A percentile compares a stretch with the other conserved stretches of the same genome.
phyloP scores from a whole-genome alignment of 2,329 filamentous ascomycete genomes.

The Alternaria sp. region DNA sequence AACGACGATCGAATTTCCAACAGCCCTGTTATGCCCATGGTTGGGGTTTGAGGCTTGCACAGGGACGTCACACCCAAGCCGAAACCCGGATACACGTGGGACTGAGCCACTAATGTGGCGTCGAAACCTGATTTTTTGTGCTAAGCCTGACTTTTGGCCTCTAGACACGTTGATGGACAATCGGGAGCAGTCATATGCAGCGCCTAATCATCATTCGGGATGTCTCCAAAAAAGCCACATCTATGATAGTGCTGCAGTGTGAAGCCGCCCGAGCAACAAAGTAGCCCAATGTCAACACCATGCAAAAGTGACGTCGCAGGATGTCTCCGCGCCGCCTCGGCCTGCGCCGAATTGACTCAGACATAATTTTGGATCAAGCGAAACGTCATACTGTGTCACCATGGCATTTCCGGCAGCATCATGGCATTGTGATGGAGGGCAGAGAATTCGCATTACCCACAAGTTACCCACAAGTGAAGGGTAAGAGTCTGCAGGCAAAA shows the following conservation, averaged over 20 bases:
- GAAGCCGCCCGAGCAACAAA: conserved; percentile 8
- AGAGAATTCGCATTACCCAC: conserved; percentile 3
- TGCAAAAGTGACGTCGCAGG: conserved; percentile 14
- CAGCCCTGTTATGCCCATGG: background rate
- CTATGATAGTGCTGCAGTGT: conserved; percentile 7
- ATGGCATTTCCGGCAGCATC: conserved; percentile 11
- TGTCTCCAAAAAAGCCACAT: background rate
- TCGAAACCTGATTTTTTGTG: conserved; percentile 19
- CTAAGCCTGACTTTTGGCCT: conserved; percentile 10
- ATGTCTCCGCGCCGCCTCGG: background rate
- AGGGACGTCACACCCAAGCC: conserved; percentile 17
- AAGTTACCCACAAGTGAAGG: background rate
- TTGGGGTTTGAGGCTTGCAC: conserved; percentile 6
- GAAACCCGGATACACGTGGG: conserved; percentile 15
- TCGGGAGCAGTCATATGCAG: conserved; percentile 4
- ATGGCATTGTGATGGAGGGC: conserved; percentile 16
- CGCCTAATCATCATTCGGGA: background rate
- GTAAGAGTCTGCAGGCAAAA: conserved; percentile 2
- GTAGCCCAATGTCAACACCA: conserved; percentile 10
- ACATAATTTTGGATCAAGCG: conserved; percentile 5
- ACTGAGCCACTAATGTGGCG: conserved; percentile 29
- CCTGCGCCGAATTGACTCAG: background rate
- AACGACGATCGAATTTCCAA: conserved; percentile 6
- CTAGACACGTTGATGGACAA: conserved; percentile 9
- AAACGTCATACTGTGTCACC: conserved; percentile 19